Base-by-base conservation (phyloP, 2,329 filamentous ascomycete species). In the Chaetomium sp. region DNA sequence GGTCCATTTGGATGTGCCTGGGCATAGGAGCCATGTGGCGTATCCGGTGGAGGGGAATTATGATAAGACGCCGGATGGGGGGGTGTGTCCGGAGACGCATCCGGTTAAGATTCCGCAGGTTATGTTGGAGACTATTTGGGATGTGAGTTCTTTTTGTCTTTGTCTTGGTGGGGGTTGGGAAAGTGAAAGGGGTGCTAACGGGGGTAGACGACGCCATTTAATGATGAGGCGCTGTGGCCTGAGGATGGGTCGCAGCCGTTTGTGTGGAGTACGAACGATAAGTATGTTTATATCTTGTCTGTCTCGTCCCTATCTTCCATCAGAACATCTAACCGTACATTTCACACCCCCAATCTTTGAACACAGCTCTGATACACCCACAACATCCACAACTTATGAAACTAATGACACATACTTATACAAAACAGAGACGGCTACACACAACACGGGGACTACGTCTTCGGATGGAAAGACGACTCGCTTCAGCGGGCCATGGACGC, bases 1-100 rank as follows among this genome's bases (percentile, higher is more conserved):
- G 35, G 69, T 70, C 37, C 72, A 79, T 60, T 59, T 75, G 48
- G 77, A 81, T 62, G 69, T 71, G 6, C 58, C 71, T 0, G 72
- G 80, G 64, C 77, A 72, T 63, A 70, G 64, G 56, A 59, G 56
- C 19, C 66, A 68, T 51, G 55, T 60, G 3, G 52, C 58, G 11
- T 60, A 60, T 44, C 55, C 58, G 12, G 38, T 33, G 8, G 32
- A 40, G 3, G 55, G 55, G 5, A 52, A 46, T 1, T 51, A 48
- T n/a, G 58, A 57, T 37, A 5, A 11, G 12, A 53, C 14, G 19
- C 35, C 10, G 10, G 49, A 52, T 14, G 58, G 49, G 27, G 58
- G 55, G 1, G 3, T 37, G 59, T 74, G 73, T 52, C 72, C 72
- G 1, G 67, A 65, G 0, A 68, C 61, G 0, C 70, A 72, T 53